A percentile compares a stretch with the other conserved stretches of the same genome.
phyloP scores from a whole-genome alignment of 2,329 filamentous ascomycete genomes.

The Aureobasidium namibiae region DNA sequence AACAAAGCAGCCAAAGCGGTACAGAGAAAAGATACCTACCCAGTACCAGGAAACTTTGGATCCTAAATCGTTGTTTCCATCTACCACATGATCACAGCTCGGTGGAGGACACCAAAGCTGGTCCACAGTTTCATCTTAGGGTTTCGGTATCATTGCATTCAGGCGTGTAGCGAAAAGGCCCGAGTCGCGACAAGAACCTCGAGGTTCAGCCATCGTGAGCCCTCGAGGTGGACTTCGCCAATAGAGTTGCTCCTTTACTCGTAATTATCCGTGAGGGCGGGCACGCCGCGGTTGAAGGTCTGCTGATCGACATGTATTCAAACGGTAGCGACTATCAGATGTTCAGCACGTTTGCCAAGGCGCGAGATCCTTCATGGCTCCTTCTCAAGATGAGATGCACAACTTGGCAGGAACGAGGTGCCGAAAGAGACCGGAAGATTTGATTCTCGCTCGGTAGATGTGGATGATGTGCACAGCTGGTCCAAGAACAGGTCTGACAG shows the following conservation, averaged over 20 bases:
- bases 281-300: slow-evolving; percentile 1
- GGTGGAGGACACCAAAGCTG: neutral
- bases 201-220: neutral
- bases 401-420: slow-evolving; percentile 6
- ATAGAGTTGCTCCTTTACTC: neutral
- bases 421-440: slow-evolving; percentile 6
- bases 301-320: neutral
- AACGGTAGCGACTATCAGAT: neutral
- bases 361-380: neutral
- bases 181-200: neutral
- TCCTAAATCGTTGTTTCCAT: slow-evolving; percentile 5
- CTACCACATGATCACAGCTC: neutral
- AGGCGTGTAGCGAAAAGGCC: slow-evolving; percentile 9
- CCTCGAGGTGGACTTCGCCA: neutral
- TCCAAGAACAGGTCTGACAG: neutral
- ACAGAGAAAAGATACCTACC: neutral
- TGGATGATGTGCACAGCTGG: neutral
- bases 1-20: neutral
- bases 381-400: neutral
- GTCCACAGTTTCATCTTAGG: neutral
- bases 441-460: neutral
- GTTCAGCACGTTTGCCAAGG: slow-evolving; percentile 1
- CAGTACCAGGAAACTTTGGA: neutral
- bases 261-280: neutral
- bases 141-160: neutral